phyloP scores from a whole-genome alignment of 2,329 filamentous ascomycete genomes.

The Ciborinia camelliae region DNA sequence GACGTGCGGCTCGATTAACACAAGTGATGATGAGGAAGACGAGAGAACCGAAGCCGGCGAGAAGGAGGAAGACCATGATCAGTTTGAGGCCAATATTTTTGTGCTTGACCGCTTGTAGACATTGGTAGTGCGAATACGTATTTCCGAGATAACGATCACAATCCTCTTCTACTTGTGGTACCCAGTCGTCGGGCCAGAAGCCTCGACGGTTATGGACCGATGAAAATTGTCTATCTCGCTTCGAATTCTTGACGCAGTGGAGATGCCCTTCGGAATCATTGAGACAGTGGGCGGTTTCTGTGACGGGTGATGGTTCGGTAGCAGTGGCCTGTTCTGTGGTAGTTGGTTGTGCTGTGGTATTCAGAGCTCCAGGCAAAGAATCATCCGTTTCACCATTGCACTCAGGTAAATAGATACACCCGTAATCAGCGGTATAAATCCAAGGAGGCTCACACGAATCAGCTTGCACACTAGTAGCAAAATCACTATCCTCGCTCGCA shows the following conservation, averaged over 20 bases:
- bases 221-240: background rate
- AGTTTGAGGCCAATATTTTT: constrained; percentile 14
- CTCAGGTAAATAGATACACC: background rate
- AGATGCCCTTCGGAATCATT: background rate
- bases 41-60: constrained; percentile 3
- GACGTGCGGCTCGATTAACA: background rate
- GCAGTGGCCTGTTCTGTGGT: background rate
- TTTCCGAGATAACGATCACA: constrained; percentile 1
- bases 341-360: background rate
- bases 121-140: constrained; percentile 2
- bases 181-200: constrained; percentile 13
- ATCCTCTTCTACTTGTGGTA: constrained; percentile 6
- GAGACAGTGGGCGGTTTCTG: background rate
- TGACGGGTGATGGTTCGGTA: background rate
- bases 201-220: background rate
- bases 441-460: background rate
- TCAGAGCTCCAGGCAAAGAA: background rate
- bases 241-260: background rate
- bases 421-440: background rate
- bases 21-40: constrained; percentile 14
- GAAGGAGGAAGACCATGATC: constrained; percentile 6
- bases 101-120: background rate
- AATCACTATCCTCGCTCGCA: background rate
- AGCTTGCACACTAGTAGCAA: background rate
- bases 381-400: background rate